Evolutionary conservation across 1,284 basidiomycete species (phyloP).

Genomic region (Leucoagaricus sp.): DNA sequence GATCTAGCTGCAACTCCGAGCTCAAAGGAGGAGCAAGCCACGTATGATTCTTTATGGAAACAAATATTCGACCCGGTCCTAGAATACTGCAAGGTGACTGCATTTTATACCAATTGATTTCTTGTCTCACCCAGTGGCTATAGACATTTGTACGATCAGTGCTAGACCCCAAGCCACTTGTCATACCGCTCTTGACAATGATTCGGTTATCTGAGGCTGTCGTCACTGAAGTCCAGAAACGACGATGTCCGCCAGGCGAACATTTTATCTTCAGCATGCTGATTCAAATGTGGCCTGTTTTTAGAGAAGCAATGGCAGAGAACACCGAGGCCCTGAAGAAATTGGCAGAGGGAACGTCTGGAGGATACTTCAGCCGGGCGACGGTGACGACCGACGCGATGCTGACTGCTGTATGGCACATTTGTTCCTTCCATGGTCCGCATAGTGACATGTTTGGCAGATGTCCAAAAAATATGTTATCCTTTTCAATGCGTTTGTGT

Average conservation of each 20-base stretch:
- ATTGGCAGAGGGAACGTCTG: slow-evolving; percentile 68
- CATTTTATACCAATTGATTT: neutral
- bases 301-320: slow-evolving; percentile 86
- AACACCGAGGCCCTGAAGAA: slow-evolving; percentile 82
- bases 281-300: slow-evolving; percentile 87
- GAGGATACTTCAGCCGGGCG: slow-evolving; percentile 67
- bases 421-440: neutral
- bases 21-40: slow-evolving; percentile 60
- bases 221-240: slow-evolving; percentile 69
- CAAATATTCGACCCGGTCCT: slow-evolving; percentile 88
- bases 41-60: slow-evolving; percentile 77
- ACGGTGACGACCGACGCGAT: slow-evolving; percentile 68
- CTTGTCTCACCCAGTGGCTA: slow-evolving; percentile 2
- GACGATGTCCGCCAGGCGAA: slow-evolving; percentile 78
- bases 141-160: slow-evolving; percentile 70
- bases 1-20: slow-evolving; percentile 31
- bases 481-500: slow-evolving; percentile 80
- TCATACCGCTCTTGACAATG: slow-evolving; percentile 81
- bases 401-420: slow-evolving; percentile 55
- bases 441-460: slow-evolving; percentile 24
- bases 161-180: slow-evolving; percentile 71
- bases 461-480: slow-evolving; percentile 70
- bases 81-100: slow-evolving; percentile 73
- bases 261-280: slow-evolving; percentile 78
- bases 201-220: slow-evolving; percentile 86